Percentiles rank a stretch among this genome's conserved stretches.
phyloP scores from a whole-genome alignment of 2,329 filamentous ascomycete genomes.

The Colletotrichum sp. region DNA sequence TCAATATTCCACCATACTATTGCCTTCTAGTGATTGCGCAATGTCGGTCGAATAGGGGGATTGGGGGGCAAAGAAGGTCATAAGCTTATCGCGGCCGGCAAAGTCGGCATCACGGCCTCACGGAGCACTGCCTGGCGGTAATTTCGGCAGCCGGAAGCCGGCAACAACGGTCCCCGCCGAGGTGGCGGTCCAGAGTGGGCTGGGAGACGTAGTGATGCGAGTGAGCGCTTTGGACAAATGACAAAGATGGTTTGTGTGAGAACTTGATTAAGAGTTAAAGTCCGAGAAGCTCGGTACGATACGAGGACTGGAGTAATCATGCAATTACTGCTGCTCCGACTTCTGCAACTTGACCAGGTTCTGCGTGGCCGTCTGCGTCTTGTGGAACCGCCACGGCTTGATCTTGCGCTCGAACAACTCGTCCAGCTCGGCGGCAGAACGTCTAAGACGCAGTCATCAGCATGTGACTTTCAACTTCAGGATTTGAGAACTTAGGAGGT shows the following conservation, averaged over 20 bases:
- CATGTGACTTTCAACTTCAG: no score
- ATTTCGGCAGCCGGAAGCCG: neutral
- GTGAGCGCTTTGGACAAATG: neutral
- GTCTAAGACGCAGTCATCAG: no score
- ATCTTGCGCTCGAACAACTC: constrained; percentile 32
- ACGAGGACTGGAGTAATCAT: no score
- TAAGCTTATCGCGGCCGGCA: neutral
- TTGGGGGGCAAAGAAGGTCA: neutral
- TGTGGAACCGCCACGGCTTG: constrained; percentile 28
- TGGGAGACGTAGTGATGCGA: neutral
- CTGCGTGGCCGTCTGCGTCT: constrained; percentile 19
- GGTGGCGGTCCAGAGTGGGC: neutral
- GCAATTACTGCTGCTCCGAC: neutral
- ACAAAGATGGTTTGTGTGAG: neutral
- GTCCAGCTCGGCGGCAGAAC: constrained; percentile 29
- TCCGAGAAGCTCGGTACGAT: neutral
- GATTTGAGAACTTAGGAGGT: no score
- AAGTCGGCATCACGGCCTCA: neutral
- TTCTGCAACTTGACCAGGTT: neutral
- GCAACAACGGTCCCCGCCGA: neutral
- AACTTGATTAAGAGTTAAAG: neutral
- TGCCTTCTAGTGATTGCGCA: neutral
- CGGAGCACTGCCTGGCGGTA: neutral
- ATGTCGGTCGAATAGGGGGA: neutral
- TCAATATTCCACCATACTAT: neutral